Evolutionary conservation across 1,139 yeast species (phyloP), one percentile per base, ranked within the genome.

Genomic region (Diutina rugosa): DNA sequence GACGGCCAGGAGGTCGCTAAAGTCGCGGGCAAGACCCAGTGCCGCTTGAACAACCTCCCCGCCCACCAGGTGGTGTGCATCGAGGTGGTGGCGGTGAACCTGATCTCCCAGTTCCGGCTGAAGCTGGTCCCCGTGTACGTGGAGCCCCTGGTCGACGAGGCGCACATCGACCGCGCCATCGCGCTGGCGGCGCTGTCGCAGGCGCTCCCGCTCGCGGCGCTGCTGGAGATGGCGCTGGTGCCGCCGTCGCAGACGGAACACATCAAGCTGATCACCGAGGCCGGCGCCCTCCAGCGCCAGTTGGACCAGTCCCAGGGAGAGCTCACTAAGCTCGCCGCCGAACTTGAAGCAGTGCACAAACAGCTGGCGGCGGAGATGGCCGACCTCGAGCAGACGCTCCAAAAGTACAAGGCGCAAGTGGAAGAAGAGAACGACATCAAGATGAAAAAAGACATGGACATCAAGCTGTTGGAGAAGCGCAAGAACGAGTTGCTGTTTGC

Each of bases 1-100:
- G 75, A 76, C 59, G 70, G 69, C 51, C 63, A 63, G 26, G 78
- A 74, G 57, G 76, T 70, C 6, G 77, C 77, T 5, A 69, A 75
- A 5, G 62, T 76, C 56, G 67, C 72, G 7, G 53, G 53, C 14
- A 65, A 72, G 16, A 72, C 70, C 6, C 69, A 73, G 51, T 76
- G 78, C 59, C 72, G 71, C 58, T 65, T 76, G 55, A 68, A 69
- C 60, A 72, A 71, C 58, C 66, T 76, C 51, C 60, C 61, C 4
- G 64, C 67, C 5, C 63, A 65, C 48, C 67, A 67, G 38, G 52
- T 72, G 26, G 75, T 76, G 61, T 72, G 70, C 58, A 63, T 76
- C 46, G 76, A 73, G 57, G 68, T 76, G 44, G 64, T 74, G 18
- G 79, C 79, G 6, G 68, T 74, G 46, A 75, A 76, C 59, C 65